Evolutionary conservation across 331 rosid species (phyloP).

Genomic region (Quercus tomentella): DNA sequence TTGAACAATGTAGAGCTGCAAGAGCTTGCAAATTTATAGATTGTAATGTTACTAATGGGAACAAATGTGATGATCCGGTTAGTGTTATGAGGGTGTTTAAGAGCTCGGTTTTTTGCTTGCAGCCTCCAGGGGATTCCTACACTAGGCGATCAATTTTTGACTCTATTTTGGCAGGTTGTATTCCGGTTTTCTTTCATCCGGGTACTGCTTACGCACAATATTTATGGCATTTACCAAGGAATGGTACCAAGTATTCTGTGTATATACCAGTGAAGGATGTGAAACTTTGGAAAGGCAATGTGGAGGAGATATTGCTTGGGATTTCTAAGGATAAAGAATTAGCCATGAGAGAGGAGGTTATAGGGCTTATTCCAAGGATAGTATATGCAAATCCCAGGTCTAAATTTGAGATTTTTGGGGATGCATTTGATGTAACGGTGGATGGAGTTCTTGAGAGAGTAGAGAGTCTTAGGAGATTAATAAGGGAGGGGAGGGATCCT

Average conservation of each 20-base stretch:
- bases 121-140: slow-evolving; percentile 84
- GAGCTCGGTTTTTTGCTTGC: slow-evolving; percentile 66
- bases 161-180: slow-evolving; percentile 73
- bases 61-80: slow-evolving; percentile 54
- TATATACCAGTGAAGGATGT: slow-evolving; percentile 61
- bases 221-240: slow-evolving; percentile 62
- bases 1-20: slow-evolving; percentile 56
- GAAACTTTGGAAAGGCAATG: slow-evolving; percentile 38
- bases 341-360: slow-evolving; percentile 75
- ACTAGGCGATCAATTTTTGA: slow-evolving; percentile 81
- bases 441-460: slow-evolving; percentile 70
- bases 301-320: slow-evolving; percentile 45
- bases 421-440: slow-evolving; percentile 80
- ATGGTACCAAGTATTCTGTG: slow-evolving; percentile 54
- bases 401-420: slow-evolving; percentile 31
- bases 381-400: slow-evolving; percentile 62
- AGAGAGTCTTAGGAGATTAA: slow-evolving; percentile 48
- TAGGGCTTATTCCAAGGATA: slow-evolving; percentile 54
- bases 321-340: slow-evolving; percentile 40
- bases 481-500: slow-evolving; percentile 66
- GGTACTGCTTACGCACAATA: slow-evolving; percentile 80
- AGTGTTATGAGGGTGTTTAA: slow-evolving; percentile 51
- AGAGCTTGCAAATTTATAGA: slow-evolving; percentile 52
- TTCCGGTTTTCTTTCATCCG: slow-evolving; percentile 90
- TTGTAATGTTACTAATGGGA: slow-evolving; percentile 41